These are phyloP conservation scores for Naegleria lovaniensis DNA, from an alignment of 208 protist genomes.

Conservation along the genomic window DNA sequence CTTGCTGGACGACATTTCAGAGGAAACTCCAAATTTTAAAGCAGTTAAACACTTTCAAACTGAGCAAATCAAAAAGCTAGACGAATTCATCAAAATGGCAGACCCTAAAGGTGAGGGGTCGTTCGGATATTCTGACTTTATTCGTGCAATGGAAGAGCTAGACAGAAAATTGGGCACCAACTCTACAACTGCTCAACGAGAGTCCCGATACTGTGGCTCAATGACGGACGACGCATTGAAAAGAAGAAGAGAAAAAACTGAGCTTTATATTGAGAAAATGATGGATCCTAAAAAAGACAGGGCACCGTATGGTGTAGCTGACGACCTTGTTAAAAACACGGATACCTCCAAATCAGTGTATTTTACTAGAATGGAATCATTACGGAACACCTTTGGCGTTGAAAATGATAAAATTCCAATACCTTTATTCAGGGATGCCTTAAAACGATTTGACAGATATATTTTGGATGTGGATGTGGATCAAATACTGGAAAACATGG, in stretches of 20 bases:
- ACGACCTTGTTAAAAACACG: neutral
- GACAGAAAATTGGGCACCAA: neutral
- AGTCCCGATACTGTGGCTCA: neutral
- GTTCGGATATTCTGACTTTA: conserved; percentile 7
- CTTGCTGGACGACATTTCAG: neutral
- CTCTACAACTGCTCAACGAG: neutral
- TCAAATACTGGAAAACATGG: neutral
- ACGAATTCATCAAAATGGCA: neutral
- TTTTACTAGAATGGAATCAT: neutral
- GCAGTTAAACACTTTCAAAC: neutral
- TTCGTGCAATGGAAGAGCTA: neutral
- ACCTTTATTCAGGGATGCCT: neutral
- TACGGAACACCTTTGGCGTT: neutral
- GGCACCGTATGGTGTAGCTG: neutral
- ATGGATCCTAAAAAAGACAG: neutral
- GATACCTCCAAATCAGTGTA: neutral
- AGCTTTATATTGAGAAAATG: neutral
- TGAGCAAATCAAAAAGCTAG: neutral
- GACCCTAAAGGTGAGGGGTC: neutral
- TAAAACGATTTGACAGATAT: conserved; percentile 21
- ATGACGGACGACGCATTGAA: neutral
- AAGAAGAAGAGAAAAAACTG: neutral
- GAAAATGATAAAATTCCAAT: neutral
- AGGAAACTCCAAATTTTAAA: neutral
- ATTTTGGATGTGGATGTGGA: neutral